Conservation (phyloP, 805 yeast genomes). For the Metschnikowia lochheadii region DNA sequence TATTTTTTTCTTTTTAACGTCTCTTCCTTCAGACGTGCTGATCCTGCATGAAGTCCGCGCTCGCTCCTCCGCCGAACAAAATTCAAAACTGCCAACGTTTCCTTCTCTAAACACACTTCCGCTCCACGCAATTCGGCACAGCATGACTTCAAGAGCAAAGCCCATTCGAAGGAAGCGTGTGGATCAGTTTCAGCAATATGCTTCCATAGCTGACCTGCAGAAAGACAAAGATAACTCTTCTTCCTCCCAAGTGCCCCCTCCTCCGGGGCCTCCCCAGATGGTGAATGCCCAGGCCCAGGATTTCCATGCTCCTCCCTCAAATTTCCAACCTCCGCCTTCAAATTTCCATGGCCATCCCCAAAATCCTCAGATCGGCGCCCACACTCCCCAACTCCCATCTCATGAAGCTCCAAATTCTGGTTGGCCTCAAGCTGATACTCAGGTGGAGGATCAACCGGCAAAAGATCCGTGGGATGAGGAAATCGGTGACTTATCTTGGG, state of each 20-base stretch:
- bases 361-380: neutral
- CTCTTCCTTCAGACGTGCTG: neutral
- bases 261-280: neutral
- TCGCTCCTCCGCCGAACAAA: conserved; percentile 4
- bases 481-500: conserved; percentile 17
- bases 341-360: neutral
- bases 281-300: neutral
- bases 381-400: too few relatives aligned
- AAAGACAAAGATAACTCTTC: neutral
- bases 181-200: conserved; percentile 17
- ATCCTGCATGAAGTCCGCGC: conserved; percentile 9
- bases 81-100: conserved; percentile 1
- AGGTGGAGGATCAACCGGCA: neutral
- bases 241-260: neutral
- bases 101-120: conserved; percentile 1
- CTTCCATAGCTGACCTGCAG: conserved; percentile 4
- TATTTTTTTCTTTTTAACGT: neutral
- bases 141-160: conserved; percentile 13
- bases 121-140: neutral
- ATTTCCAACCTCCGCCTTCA: neutral
- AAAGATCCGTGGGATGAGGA: conserved; percentile 18
- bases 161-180: conserved; percentile 12
- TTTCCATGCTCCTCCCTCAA: neutral
- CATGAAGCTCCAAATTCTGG: neutral
- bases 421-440: neutral